Conservation (phyloP, 129 eudicot species). For the Oenanthe sinensis region DNA sequence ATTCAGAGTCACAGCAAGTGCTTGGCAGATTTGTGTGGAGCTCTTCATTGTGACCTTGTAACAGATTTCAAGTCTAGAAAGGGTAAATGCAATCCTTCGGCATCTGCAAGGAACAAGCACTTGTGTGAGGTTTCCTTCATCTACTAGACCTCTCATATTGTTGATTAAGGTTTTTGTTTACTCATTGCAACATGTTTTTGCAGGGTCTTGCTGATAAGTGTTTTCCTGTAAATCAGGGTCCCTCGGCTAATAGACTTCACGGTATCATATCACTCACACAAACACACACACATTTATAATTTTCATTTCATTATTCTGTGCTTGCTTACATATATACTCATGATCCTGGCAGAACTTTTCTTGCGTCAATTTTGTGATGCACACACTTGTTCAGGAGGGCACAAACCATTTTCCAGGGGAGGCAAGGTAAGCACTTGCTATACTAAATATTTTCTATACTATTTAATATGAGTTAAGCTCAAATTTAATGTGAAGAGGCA, state of each 20-base stretch:
- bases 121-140: slow-evolving; percentile 71
- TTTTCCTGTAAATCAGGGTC: slow-evolving; percentile 74
- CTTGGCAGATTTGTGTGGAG: slow-evolving; percentile 86
- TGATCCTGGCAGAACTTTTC: slow-evolving; percentile 47
- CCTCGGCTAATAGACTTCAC: slow-evolving; percentile 80
- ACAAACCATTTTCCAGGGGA: slow-evolving; percentile 76
- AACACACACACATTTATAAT: not conserved
- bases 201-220: slow-evolving; percentile 82
- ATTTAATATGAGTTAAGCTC: not conserved
- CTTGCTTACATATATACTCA: slow-evolving; percentile 5
- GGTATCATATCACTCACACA: slow-evolving; percentile 26
- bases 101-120: slow-evolving; percentile 74
- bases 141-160: slow-evolving; percentile 12
- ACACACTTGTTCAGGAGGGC: slow-evolving; percentile 63
- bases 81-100: slow-evolving; percentile 85
- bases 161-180: slow-evolving; percentile 8
- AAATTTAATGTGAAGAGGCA: not conserved
- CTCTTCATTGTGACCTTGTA: slow-evolving; percentile 74
- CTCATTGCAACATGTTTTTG: slow-evolving; percentile 21
- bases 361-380: slow-evolving; percentile 84
- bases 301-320: not conserved
- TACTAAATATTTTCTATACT: not conserved
- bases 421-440: slow-evolving; percentile 47
- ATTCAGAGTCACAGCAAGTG: slow-evolving; percentile 79
- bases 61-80: slow-evolving; percentile 40